Percentiles rank a stretch among this genome's conserved stretches.
Evolutionary conservation across 2,329 filamentous ascomycete genomes (phyloP).

Genomic region (Diplodia intermedia): DNA sequence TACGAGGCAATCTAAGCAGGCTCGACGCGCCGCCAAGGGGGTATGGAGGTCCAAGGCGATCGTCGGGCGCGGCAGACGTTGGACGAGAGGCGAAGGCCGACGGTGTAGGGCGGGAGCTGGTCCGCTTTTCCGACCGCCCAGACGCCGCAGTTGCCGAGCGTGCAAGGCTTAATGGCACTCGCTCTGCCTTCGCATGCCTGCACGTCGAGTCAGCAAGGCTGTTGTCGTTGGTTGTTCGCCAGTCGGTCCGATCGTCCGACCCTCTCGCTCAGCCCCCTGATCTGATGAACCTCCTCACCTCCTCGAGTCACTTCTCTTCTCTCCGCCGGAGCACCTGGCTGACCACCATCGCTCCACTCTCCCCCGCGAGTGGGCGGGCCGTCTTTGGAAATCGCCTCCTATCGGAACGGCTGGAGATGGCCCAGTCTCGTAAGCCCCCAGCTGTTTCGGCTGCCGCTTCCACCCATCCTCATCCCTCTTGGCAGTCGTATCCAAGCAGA

Average conservation of each 20-base stretch:
- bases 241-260: slow-evolving; percentile 8
- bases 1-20: neutral
- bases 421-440: neutral
- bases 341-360: slow-evolving; percentile 5
- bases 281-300: slow-evolving; percentile 5
- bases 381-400: neutral
- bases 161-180: neutral
- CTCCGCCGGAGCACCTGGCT: no score
- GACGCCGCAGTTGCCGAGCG: slow-evolving; percentile 11
- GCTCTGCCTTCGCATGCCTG: neutral
- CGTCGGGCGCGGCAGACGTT: slow-evolving; percentile 13
- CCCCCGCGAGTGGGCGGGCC: neutral
- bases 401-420: slow-evolving; percentile 1
- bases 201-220: slow-evolving; percentile 6
- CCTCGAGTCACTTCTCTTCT: slow-evolving; percentile 3
- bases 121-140: slow-evolving; percentile 6
- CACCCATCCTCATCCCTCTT: no score
- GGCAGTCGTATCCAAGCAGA: neutral
- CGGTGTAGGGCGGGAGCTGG: slow-evolving; percentile 2
- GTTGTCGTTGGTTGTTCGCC: neutral
- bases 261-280: neutral
- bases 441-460: neutral
- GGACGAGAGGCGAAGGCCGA: neutral
- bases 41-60: neutral
- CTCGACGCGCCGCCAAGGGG: neutral